Base-by-base conservation (phyloP, 257 asterid genomes). In the Coffea canephora region DNA sequence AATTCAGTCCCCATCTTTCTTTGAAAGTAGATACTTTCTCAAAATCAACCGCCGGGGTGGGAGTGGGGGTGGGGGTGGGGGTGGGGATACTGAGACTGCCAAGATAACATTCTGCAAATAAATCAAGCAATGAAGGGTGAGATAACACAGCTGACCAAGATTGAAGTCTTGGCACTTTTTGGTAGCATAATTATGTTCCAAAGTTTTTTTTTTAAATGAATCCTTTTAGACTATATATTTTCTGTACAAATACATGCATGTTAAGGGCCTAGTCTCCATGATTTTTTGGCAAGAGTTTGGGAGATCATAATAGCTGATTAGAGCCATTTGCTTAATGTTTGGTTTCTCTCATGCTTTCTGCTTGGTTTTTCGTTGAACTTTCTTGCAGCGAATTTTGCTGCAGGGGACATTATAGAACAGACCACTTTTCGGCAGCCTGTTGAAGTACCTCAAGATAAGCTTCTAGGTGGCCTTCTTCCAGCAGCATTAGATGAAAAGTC, bases 381-480 rank as follows among this genome's bases (percentile, higher is more conserved):
- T 50, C 3, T 50, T 50, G 55, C 16, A 14, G 55, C 16, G 10
- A 14, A 50, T 50, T 15, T 50, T 50, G 14, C 55, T 9, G 12
- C 16, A 50, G 16, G 55, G 55, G 55, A 50, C 14, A 50, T 50
- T 50, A 50, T 14, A 50, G 55, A 9, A 50, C 55, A 50, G 55
- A 50, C 2, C 16, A 50, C 16, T 50, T 50, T 9, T 50, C 55
- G 5, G 43, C 43, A 2, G 57, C 91, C 88, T 0, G 81, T 71
- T 75, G 84, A 80, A 67, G 84, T 74, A 39, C 86, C 89, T 7
- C 84, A 84, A 27, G 95, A 89, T 79, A 87, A 81, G 76, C 88
- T 90, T 46, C 89, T 89, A 2, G 90, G 92, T 8, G 89, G 92
- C 69, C 94, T 93, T 79, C 91, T 93, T n/a, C 86, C 95, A 1